Base-by-base conservation (phyloP, 1,284 basidiomycete genomes). In the Phylloboletellus chloephorus region DNA sequence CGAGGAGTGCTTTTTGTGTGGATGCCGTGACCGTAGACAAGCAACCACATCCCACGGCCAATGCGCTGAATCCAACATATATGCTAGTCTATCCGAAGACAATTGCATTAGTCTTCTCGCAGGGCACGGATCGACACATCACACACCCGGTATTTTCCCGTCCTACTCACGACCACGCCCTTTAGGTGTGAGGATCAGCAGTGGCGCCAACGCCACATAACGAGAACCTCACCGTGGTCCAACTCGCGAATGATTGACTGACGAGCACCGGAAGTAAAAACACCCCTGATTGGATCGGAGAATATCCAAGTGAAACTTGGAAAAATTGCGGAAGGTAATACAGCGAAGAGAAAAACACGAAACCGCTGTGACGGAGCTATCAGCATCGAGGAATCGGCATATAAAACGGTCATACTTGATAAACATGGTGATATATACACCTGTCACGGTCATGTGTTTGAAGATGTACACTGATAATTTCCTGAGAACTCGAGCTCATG, bases 251-350 rank as follows among this genome's bases (percentile, higher is more conserved):
- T 22, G 80, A 79, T 54, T 85, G 82, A 9, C 75, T 72, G 13
- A 82, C 65, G 13, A 66, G 47, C 9, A 63, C 53, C 1, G 65
- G 65, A 26, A 66, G 54, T 7, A 67, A 41, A 15, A 63, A 52
- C 1, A 66, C 44, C 20, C 65, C 66, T 13, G 54, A 58, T 30
- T 37, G 43, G 31, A 50, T 47, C 10, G 54, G 60, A n/a, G 52
- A 52, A 32, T 51, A 81, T 2, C 77, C 79, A 13, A 81, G 64
- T 3, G 76, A 80, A 3, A 86, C 74, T 61, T 88, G 85, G 58
- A 85, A 83, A 58, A 78, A 88, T 47, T 85, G 80, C 0, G 84
- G 84, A 0, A 88, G 70, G 52, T 84, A 81, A 53, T 74, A 82
- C 8, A 80, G 50, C 2, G 75, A 68, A 3, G 73, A 76, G 58